Conservation (phyloP, 2,329 filamentous ascomycete species). For the Alternaria sp. region DNA sequence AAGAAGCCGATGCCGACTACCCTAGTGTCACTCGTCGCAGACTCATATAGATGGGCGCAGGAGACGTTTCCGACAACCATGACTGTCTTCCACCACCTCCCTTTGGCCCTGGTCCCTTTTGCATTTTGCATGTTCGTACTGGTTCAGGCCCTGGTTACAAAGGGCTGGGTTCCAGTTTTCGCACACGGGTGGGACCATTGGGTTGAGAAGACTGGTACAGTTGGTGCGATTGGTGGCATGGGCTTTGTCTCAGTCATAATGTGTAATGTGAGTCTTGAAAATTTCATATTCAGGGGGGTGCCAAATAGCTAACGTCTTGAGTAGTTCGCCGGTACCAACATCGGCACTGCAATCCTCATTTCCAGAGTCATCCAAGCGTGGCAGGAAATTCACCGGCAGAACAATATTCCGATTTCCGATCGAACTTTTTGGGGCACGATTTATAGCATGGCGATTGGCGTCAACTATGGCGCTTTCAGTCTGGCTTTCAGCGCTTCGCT, state of each 20-base stretch:
- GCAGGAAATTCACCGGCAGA: conserved; percentile 65
- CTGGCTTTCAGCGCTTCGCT: conserved; percentile 75
- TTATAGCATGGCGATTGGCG: conserved; percentile 74
- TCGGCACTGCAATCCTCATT: conserved; percentile 76
- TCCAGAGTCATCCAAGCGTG: conserved; percentile 75
- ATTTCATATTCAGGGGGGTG: too few species aligned
- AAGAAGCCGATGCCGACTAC: conserved; percentile 52
- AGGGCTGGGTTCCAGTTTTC: conserved; percentile 77
- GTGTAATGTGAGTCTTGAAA: conserved; percentile 69
- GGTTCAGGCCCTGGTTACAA: conserved; percentile 75
- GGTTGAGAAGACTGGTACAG: conserved; percentile 72
- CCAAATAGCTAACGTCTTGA: conserved; percentile 3
- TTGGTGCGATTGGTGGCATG: conserved; percentile 76
- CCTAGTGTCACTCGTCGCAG: conserved; percentile 60
- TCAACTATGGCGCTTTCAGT: conserved; percentile 79
- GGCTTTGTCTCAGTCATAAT: conserved; percentile 74
- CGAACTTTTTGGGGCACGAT: conserved; percentile 77
- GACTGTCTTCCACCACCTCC: conserved; percentile 70
- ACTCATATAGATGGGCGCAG: conserved; percentile 66
- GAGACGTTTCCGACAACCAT: conserved; percentile 76
- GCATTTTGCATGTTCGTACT: conserved; percentile 78
- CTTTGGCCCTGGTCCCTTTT: conserved; percentile 73
- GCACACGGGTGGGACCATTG: conserved; percentile 77
- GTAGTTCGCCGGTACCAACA: conserved; percentile 79
- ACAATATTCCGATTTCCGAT: conserved; percentile 63